Evolutionary conservation across 148 eudicot species (phyloP).

Genomic region (Pouteria glomerata): DNA sequence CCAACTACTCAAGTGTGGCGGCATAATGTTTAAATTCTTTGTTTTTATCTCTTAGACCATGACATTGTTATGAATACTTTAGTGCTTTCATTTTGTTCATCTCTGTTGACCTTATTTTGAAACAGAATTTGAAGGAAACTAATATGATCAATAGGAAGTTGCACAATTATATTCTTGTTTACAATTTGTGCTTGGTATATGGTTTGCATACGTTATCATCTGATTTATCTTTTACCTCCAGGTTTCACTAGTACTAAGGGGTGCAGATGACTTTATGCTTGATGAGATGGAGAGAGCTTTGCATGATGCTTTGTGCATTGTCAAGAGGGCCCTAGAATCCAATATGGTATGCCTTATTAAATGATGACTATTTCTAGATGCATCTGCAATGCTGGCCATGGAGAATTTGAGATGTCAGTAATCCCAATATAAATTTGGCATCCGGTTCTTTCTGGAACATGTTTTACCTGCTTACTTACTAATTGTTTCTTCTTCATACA

Average conservation of each 20-base stretch:
- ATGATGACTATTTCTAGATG: neutral
- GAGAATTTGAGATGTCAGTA: constrained; percentile 2
- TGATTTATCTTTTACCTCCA: constrained; percentile 23
- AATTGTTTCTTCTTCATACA: neutral
- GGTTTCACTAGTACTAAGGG: constrained; percentile 87
- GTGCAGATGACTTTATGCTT: constrained; percentile 97
- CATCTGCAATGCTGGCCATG: too few species aligned
- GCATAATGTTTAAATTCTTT: too few species aligned
- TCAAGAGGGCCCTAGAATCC: constrained; percentile 94
- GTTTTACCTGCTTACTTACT: too few species aligned
- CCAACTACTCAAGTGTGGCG: neutral
- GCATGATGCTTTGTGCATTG: constrained; percentile 95
- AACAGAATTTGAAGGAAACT: neutral
- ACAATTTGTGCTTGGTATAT: neutral
- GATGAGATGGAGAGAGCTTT: constrained; percentile 99
- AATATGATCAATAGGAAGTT: neutral
- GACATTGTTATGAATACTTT: too few species aligned
- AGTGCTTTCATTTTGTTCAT: neutral
- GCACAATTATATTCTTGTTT: neutral
- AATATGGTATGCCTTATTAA: constrained; percentile 46
- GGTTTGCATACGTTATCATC: neutral
- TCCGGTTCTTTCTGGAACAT: neutral
- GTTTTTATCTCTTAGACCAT: too few species aligned
- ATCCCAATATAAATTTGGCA: neutral
- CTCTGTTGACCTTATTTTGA: neutral